phyloP scores from a whole-genome alignment of 352 stramenopile genomes.

The Phytophthora crassamura region DNA sequence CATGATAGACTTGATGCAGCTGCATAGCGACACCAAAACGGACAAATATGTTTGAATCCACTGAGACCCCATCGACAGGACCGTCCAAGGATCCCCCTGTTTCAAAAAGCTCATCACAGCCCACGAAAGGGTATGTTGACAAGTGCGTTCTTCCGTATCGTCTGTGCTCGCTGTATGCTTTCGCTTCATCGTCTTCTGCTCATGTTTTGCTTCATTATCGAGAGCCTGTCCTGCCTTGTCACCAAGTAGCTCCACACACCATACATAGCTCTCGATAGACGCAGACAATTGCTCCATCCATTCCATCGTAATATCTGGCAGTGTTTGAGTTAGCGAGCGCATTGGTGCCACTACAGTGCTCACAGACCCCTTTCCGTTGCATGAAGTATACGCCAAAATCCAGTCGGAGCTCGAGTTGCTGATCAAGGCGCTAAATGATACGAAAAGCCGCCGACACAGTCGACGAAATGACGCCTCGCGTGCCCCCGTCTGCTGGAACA shows the following conservation, averaged over 20 bases:
- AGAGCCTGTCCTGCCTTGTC: slow-evolving; percentile 36
- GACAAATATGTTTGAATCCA: slow-evolving; percentile 37
- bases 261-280: slow-evolving; percentile 63
- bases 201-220: background rate
- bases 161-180: slow-evolving; percentile 33
- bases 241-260: slow-evolving; percentile 58
- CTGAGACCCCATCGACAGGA: slow-evolving; percentile 7
- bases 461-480: slow-evolving; percentile 48
- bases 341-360: slow-evolving; percentile 52
- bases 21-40: slow-evolving; percentile 36
- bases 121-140: slow-evolving; percentile 43
- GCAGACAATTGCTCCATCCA: slow-evolving; percentile 75
- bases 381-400: slow-evolving; percentile 51
- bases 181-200: slow-evolving; percentile 34
- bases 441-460: slow-evolving; percentile 52
- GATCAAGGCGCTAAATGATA: slow-evolving; percentile 54
- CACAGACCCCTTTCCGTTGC: slow-evolving; percentile 29
- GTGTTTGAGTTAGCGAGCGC: slow-evolving; percentile 42
- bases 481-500: slow-evolving; percentile 50
- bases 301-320: slow-evolving; percentile 36
- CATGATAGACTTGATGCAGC: slow-evolving; percentile 31
- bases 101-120: slow-evolving; percentile 46
- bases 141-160: slow-evolving; percentile 9
- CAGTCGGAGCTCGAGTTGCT: slow-evolving; percentile 50
- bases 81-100: slow-evolving; percentile 32